Evolutionary conservation across 1,139 yeast genomes (phyloP).

Genomic region (Pichia sp.): DNA sequence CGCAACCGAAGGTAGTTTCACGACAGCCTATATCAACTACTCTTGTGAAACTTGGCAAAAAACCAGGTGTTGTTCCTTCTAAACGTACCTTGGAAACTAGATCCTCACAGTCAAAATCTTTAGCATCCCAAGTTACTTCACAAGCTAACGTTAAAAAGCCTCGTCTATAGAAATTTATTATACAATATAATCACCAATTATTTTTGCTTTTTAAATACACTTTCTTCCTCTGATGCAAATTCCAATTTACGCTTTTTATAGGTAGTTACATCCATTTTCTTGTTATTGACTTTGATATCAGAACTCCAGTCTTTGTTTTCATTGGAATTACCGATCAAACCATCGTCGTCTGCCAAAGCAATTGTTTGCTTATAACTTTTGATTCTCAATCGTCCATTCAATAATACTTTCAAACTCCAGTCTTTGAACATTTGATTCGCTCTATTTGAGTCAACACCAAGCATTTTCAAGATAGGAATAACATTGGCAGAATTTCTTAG

Average conservation of each 20-base stretch:
- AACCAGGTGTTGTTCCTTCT: background rate
- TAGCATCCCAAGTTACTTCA: slow-evolving; percentile 4
- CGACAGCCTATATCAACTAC: background rate
- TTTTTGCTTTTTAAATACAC: slow-evolving; percentile 18
- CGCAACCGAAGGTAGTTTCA: slow-evolving; percentile 6
- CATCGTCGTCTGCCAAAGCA: slow-evolving; percentile 39
- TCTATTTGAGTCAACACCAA: slow-evolving; percentile 63
- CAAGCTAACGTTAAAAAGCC: background rate
- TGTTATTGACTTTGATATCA: slow-evolving; percentile 11
- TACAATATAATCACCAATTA: background rate
- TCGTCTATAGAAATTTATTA: background rate
- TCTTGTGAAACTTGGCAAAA: background rate
- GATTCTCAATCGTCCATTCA: slow-evolving; percentile 65
- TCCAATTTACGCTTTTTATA: slow-evolving; percentile 20
- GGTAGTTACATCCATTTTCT: slow-evolving; percentile 27
- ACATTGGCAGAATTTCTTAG: slow-evolving; percentile 65
- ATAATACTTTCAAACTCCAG: slow-evolving; percentile 54
- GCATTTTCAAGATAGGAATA: slow-evolving; percentile 52
- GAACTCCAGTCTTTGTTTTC: slow-evolving; percentile 16
- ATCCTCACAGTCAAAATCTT: slow-evolving; percentile 1
- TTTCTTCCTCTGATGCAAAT: slow-evolving; percentile 13
- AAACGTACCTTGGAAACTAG: background rate
- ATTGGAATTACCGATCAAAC: slow-evolving; percentile 24
- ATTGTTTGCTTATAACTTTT: slow-evolving; percentile 66
- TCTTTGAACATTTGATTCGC: slow-evolving; percentile 54